A percentile compares a stretch with the other conserved stretches of the same genome.
phyloP scores from a whole-genome alignment of 2,329 filamentous ascomycete species.

The Hymenoscyphus albidus region DNA sequence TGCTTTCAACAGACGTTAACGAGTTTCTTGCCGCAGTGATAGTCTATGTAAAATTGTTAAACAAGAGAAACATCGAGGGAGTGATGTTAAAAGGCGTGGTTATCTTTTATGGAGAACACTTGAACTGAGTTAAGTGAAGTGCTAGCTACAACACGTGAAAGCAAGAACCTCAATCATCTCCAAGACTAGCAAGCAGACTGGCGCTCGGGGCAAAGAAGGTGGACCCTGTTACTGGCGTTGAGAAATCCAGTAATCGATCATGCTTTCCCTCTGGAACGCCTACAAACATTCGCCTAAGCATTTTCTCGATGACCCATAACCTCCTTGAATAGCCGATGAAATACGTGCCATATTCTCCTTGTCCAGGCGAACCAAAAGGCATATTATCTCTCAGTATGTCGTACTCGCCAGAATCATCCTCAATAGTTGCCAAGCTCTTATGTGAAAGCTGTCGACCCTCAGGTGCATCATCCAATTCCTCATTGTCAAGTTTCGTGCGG shows the following conservation, averaged over 20 bases:
- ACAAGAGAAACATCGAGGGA: background rate
- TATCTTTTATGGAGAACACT: background rate
- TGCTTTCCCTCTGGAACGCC: constrained; percentile 51
- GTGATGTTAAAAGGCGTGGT: background rate
- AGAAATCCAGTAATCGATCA: constrained; percentile 54
- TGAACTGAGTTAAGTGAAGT: background rate
- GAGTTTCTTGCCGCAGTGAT: background rate
- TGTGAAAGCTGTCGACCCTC: constrained; percentile 46
- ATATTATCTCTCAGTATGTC: constrained; percentile 57
- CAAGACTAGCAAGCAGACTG: constrained; percentile 33
- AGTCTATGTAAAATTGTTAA: background rate
- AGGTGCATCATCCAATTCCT: constrained; percentile 51
- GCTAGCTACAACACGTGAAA: background rate
- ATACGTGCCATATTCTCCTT: constrained; percentile 53
- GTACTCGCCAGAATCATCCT: constrained; percentile 49
- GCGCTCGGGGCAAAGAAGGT: constrained; percentile 51
- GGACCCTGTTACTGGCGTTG: constrained; percentile 47
- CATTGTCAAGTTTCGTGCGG: constrained; percentile 54
- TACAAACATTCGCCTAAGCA: constrained; percentile 56
- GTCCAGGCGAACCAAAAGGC: constrained; percentile 53
- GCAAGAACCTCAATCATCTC: background rate
- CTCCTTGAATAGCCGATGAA: constrained; percentile 52
- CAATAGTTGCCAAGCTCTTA: constrained; percentile 52
- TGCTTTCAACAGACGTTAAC: background rate
- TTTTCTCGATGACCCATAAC: constrained; percentile 55